These are phyloP conservation scores for Microcyclospora pomicola DNA, from an alignment of 2,329 filamentous ascomycete species.

Conservation along the genomic window DNA sequence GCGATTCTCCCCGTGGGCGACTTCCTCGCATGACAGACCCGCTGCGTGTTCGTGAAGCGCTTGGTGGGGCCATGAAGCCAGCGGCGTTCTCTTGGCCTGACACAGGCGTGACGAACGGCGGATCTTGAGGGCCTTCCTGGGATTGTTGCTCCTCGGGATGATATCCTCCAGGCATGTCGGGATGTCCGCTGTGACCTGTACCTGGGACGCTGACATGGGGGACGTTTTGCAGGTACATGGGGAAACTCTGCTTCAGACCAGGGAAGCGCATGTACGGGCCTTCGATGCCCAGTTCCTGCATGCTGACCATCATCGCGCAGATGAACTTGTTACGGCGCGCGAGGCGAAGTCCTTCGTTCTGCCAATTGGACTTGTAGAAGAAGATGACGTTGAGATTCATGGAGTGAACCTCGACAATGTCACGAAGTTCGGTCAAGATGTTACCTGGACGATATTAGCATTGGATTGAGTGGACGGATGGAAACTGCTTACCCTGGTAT, in stretches of 20 bases:
- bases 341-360: constrained; percentile 83
- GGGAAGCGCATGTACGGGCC: constrained; percentile 62
- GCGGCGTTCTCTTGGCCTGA: constrained; percentile 7
- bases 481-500: constrained; percentile 40
- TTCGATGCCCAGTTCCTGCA: constrained; percentile 74
- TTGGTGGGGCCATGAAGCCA: constrained; percentile 7
- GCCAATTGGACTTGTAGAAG: constrained; percentile 96
- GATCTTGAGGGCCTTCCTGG: constrained; percentile 22
- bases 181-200: constrained; percentile 28
- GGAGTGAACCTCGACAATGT: constrained; percentile 68
- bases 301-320: constrained; percentile 74
- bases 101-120: constrained; percentile 28
- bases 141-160: constrained; percentile 8
- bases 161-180: constrained; percentile 31
- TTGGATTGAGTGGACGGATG: too few relatives aligned
- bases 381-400: constrained; percentile 86
- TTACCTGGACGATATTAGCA: constrained; percentile 34
- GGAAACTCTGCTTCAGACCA: constrained; percentile 52
- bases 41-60: constrained; percentile 23
- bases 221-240: constrained; percentile 47
- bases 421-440: constrained; percentile 71
- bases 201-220: constrained; percentile 32
- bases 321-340: constrained; percentile 90
- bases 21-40: constrained; percentile 37
- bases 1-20: constrained; percentile 42